Base-by-base conservation (phyloP, 2,329 filamentous ascomycete species). In the Paracamarosporium sp. region DNA sequence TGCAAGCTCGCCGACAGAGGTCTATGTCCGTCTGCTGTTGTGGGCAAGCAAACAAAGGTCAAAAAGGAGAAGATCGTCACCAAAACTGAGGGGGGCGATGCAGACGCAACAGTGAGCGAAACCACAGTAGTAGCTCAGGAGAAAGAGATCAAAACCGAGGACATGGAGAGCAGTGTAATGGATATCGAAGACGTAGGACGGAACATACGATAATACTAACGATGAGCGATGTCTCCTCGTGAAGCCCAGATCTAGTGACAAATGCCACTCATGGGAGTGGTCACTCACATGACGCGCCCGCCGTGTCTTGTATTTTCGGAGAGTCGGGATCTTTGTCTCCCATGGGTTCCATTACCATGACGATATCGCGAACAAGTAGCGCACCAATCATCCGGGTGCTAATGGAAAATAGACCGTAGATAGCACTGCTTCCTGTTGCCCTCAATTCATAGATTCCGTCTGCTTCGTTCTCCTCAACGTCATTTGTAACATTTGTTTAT, bases 1-100 rank as follows among this genome's bases (percentile, higher is more conserved):
- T 99, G 95, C 78, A 90, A 90, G 62, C 78, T 98, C 47, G 91
- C 91, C 0, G 80, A 90, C 20, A 82, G 82, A 30, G 91, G 91
- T 3, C 76, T 98, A 57, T 99, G 95, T 78, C 82, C 82, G 8
- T 79, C 79, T 57, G 79, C 79, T 7, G 77, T 81, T 6, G 72
- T 74, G 1, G 76, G 74, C 31, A 76, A 75, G 56, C 85, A 84
- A 24, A 82, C 82, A 62, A 88, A 81, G 75, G 76, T 80, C 55
- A 83, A 82, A 43, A 81, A 80, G 66, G 66, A 77, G 55, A 71
- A 69, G 20, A 67, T 68, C 22, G 68, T 71, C 1, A 59, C 78
- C 2, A 76, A 79, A 50, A 58, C 72, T 4, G 77, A 79, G 50
- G 66, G 72, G 20, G 30, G 69, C 63, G 59, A 75, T 69, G 62